phyloP scores from a whole-genome alignment of 257 asterid species.

The Solanum pimpinellifolium region DNA sequence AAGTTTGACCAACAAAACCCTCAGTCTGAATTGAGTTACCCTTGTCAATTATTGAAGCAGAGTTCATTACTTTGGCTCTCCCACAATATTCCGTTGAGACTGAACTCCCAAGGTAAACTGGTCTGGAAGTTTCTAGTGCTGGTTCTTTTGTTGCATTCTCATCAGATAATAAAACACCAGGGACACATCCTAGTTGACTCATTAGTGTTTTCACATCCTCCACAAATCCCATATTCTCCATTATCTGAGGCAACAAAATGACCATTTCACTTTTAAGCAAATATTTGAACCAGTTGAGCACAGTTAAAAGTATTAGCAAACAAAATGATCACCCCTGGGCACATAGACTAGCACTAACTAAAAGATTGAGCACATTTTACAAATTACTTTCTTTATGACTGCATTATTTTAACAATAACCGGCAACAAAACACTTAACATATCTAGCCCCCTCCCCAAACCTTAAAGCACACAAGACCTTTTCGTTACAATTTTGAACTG shows the following conservation, averaged over 20 bases:
- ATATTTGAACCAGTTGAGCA: background rate
- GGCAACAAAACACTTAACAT: background rate
- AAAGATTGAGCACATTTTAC: background rate
- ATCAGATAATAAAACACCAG: constrained; percentile 44
- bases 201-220: constrained; percentile 47
- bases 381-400: background rate
- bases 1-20: constrained; percentile 12
- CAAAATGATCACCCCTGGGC: background rate
- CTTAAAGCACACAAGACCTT: background rate
- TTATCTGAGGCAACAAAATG: constrained; percentile 34
- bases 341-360: background rate
- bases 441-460: background rate
- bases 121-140: constrained; percentile 25
- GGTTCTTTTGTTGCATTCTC: constrained; percentile 28
- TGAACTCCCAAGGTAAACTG: constrained; percentile 21
- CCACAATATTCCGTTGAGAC: constrained; percentile 11
- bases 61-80: constrained; percentile 10
- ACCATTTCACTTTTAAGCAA: background rate
- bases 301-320: background rate
- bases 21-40: constrained; percentile 11
- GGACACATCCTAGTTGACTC: constrained; percentile 55
- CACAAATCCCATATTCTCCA: constrained; percentile 55
- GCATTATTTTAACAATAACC: background rate
- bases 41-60: constrained; percentile 15
- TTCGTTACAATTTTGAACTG: background rate